Percentiles rank a stretch among this genome's conserved stretches.
phyloP scores from a whole-genome alignment of 1,139 yeast species.

The Debaryomyces coudertii region DNA sequence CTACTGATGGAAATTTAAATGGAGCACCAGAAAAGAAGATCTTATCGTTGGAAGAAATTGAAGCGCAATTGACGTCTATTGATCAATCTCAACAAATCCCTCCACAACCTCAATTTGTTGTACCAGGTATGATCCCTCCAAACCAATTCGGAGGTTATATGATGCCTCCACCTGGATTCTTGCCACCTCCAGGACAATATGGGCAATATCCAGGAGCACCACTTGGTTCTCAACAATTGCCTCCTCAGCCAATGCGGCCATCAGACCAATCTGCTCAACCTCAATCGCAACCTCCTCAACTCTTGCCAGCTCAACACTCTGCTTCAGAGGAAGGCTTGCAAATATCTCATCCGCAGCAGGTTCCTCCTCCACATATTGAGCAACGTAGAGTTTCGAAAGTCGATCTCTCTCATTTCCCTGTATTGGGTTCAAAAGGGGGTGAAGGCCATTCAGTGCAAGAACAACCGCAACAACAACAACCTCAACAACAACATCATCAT shows the following conservation, averaged over 20 bases:
- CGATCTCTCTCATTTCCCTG: constrained; percentile 54
- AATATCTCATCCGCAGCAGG: constrained; percentile 4
- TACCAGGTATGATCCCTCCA: constrained; percentile 46
- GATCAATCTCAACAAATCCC: constrained; percentile 34
- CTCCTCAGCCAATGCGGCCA: constrained; percentile 23
- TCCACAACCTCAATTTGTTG: constrained; percentile 35
- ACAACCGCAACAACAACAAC: constrained; percentile 15
- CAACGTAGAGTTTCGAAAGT: constrained; percentile 26
- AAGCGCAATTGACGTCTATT: constrained; percentile 65
- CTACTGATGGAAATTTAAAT: constrained; percentile 11
- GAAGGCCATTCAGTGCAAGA: constrained; percentile 11
- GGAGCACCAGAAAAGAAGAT: constrained; percentile 44
- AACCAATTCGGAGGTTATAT: constrained; percentile 44
- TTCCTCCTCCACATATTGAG: constrained; percentile 7
- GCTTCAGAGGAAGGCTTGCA: not conserved
- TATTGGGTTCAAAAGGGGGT: constrained; percentile 49
- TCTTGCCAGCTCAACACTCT: constrained; percentile 4
- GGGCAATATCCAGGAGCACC: constrained; percentile 34
- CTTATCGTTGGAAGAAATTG: constrained; percentile 74
- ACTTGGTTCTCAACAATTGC: constrained; percentile 31
- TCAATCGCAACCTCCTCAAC: constrained; percentile 11
- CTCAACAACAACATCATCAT: constrained; percentile 16
- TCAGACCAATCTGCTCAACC: constrained; percentile 21
- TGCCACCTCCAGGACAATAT: constrained; percentile 46
- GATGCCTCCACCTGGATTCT: constrained; percentile 45